A percentile compares a stretch with the other conserved stretches of the same genome.
These are phyloP conservation scores for Gomphus bonarii DNA, from an alignment of 1,284 basidiomycete genomes.

Conservation along the genomic window DNA sequence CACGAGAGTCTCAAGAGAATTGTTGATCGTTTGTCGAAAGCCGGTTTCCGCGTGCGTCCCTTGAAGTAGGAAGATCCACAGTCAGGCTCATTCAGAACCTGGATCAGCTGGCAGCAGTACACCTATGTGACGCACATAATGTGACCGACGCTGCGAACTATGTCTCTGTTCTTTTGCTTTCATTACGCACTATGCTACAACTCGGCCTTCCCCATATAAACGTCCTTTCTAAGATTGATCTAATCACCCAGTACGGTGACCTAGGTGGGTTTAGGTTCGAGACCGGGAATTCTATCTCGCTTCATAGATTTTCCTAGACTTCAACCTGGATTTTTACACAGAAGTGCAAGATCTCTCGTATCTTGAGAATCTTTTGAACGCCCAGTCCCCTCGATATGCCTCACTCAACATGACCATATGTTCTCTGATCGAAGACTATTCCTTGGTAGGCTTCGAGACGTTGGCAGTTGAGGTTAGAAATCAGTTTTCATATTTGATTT, in stretches of 20 bases:
- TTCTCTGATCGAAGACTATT: constrained; percentile 88
- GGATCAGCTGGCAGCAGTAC: constrained; percentile 80
- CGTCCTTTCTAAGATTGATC: constrained; percentile 92
- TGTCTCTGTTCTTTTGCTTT: constrained; percentile 85
- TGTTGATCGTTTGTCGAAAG: constrained; percentile 57
- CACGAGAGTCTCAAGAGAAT: constrained; percentile 83
- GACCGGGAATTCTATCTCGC: constrained; percentile 56
- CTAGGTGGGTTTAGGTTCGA: constrained; percentile 53
- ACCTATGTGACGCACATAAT: constrained; percentile 94
- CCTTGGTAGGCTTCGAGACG: constrained; percentile 95
- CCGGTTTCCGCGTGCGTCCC: constrained; percentile 73
- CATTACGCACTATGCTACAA: constrained; percentile 95
- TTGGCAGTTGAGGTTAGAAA: constrained; percentile 79
- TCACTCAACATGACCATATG: constrained; percentile 85
- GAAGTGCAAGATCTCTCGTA: constrained; percentile 95
- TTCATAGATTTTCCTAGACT: constrained; percentile 43
- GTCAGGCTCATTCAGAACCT: constrained; percentile 19
- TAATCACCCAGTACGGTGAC: constrained; percentile 80
- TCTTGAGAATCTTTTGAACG: constrained; percentile 67
- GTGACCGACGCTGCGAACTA: constrained; percentile 96
- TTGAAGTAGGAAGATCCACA: constrained; percentile 4
- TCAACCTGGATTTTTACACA: constrained; percentile 97
- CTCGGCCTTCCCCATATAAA: constrained; percentile 96
- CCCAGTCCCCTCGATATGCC: constrained; percentile 55
- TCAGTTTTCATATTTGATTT: neutral